Conservation (phyloP, 2,329 filamentous ascomycete species). For the Coniochaeta ligniaria region DNA sequence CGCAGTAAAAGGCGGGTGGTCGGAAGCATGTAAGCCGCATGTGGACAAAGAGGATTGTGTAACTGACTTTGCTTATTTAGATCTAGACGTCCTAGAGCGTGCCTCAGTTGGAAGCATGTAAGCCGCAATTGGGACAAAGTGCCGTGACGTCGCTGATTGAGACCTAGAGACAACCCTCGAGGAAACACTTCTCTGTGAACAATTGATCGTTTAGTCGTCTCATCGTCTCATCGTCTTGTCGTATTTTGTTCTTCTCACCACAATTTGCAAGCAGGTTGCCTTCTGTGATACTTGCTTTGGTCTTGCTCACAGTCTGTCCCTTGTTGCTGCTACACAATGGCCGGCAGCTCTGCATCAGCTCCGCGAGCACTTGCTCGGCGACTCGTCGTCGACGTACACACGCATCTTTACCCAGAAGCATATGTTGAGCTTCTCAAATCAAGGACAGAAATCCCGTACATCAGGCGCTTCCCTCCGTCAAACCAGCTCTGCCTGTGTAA, state of each 20-base stretch:
- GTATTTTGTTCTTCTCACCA: background rate
- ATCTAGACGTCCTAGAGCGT: no score
- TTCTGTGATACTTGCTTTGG: background rate
- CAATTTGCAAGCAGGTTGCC: background rate
- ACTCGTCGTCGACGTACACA: constrained; percentile 59
- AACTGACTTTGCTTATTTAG: no score
- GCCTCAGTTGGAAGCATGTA: no score
- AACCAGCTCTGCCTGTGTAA: background rate
- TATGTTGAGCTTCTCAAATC: constrained; percentile 56
- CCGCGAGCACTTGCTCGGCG: background rate
- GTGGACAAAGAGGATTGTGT: background rate
- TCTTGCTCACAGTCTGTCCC: background rate
- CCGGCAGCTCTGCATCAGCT: background rate
- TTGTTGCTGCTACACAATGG: background rate
- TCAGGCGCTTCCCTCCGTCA: constrained; percentile 52
- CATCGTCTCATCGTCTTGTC: no score
- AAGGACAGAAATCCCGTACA: constrained; percentile 58
- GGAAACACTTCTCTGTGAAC: no score
- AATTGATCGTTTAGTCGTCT: no score
- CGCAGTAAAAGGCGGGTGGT: background rate
- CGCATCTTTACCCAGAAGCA: constrained; percentile 60
- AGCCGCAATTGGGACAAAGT: no score
- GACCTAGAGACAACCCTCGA: no score
- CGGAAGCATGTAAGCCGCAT: background rate
- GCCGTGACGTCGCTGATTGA: no score